Percentiles rank a stretch among this genome's conserved stretches.
These are phyloP conservation scores for Osmanthus fragrans DNA, from an alignment of 257 asterid genomes.

Conservation along the genomic window DNA sequence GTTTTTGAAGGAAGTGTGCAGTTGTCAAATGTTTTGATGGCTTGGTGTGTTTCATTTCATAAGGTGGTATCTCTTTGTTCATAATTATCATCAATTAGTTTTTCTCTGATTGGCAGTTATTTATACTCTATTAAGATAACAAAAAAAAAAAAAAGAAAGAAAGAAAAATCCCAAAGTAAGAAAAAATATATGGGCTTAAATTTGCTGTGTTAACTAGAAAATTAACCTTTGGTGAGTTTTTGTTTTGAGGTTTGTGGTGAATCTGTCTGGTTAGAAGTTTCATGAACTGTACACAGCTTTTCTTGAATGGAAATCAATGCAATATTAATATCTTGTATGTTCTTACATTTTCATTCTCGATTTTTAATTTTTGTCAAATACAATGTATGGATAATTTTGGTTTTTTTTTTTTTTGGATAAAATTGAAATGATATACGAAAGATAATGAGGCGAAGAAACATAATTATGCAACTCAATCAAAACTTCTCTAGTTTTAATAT, in stretches of 20 bases:
- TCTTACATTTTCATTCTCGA: neutral
- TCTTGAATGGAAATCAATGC: slow-evolving; percentile 4
- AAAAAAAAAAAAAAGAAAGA: too few relatives aligned
- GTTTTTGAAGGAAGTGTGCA: slow-evolving; percentile 18
- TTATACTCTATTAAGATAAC: neutral
- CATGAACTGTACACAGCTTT: slow-evolving; percentile 29
- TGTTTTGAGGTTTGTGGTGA: slow-evolving; percentile 11
- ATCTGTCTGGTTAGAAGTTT: slow-evolving; percentile 24
- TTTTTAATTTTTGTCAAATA: neutral
- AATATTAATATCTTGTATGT: neutral
- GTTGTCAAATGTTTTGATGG: neutral
- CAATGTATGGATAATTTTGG: neutral
- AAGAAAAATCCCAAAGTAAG: neutral
- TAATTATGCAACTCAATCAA: neutral
- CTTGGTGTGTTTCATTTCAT: neutral
- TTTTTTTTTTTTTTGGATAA: neutral
- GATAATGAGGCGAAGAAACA: too few relatives aligned
- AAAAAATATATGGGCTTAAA: neutral
- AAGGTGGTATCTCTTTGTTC: slow-evolving; percentile 26
- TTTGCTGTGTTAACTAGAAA: slow-evolving; percentile 9
- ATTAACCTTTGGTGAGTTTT: slow-evolving; percentile 12
- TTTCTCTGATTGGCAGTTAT: neutral
- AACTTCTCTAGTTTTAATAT: neutral
- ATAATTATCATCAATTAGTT: slow-evolving; percentile 5
- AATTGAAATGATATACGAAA: neutral